A percentile compares a stretch with the other conserved stretches of the same genome.
Evolutionary conservation across 2,329 filamentous ascomycete species (phyloP).

Genomic region (Claviceps fusiformis): DNA sequence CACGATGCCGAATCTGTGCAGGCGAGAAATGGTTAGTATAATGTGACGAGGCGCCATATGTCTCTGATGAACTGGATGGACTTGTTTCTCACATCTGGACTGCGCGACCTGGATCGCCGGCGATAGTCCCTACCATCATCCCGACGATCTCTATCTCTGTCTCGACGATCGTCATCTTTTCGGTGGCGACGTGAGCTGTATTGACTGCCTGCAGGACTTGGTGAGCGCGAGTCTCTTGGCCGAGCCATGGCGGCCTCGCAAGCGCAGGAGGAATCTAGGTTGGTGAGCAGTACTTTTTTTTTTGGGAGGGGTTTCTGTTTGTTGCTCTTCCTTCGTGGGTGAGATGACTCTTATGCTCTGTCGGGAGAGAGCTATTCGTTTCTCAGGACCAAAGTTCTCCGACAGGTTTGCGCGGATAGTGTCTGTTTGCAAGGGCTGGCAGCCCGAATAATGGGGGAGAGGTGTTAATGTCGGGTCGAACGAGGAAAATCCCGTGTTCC

Average conservation of each 20-base stretch:
- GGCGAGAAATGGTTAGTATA: constrained; percentile 24
- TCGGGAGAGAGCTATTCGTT: neutral
- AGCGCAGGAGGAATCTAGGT: constrained; percentile 27
- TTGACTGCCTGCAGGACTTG: constrained; percentile 84
- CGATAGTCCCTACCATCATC: constrained; percentile 37
- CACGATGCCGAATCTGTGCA: constrained; percentile 44
- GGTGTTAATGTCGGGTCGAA: neutral
- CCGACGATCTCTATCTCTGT: constrained; percentile 35
- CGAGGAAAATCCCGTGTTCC: neutral
- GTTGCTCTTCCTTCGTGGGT: neutral
- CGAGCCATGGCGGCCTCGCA: constrained; percentile 42
- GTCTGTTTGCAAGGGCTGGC: neutral
- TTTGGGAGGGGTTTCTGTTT: neutral
- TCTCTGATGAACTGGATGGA: constrained; percentile 7
- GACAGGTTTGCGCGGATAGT: neutral
- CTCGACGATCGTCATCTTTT: constrained; percentile 47
- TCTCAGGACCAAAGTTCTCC: neutral
- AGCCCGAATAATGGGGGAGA: neutral
- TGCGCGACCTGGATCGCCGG: constrained; percentile 48
- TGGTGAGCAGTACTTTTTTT: constrained; percentile 27
- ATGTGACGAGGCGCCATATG: constrained; percentile 14
- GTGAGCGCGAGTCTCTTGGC: constrained; percentile 65
- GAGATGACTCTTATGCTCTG: neutral
- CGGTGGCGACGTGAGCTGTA: constrained; percentile 56
- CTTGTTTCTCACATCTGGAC: constrained; percentile 42